Percentiles rank a stretch among this genome's conserved stretches.
These are phyloP conservation scores for Antitrichia curtipendula DNA, from an alignment of 225 moss, liverwort and hornwort genomes.

Conservation along the genomic window DNA sequence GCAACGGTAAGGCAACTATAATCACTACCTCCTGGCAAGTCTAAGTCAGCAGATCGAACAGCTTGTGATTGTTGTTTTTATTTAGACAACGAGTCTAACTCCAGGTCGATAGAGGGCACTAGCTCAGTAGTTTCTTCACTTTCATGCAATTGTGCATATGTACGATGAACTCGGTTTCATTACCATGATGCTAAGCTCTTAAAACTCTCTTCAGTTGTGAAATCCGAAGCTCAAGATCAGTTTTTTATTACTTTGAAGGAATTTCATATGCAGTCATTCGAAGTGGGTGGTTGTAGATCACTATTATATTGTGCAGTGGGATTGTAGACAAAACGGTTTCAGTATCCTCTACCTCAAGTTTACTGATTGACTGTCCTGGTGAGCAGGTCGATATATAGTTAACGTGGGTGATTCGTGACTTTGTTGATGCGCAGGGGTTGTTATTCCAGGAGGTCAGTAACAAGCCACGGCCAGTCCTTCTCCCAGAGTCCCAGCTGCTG, in stretches of 20 bases:
- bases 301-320: not conserved
- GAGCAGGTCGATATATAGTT: not conserved
- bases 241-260: no score
- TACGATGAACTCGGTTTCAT: not conserved
- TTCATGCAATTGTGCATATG: not conserved
- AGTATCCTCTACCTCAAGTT: not conserved
- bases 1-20: slow-evolving; percentile 20
- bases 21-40: not conserved
- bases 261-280: not conserved
- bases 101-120: not conserved
- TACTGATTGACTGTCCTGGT: not conserved
- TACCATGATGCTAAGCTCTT: not conserved
- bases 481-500: not conserved
- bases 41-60: not conserved
- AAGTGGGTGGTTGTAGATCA: not conserved
- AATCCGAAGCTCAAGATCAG: not conserved
- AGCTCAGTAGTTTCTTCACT: not conserved
- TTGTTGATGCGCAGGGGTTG: slow-evolving; percentile 11
- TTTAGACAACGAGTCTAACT: not conserved
- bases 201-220: not conserved
- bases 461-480: not conserved
- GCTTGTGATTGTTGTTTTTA: not conserved
- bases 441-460: slow-evolving; percentile 44
- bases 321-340: not conserved
- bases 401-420: not conserved